Conservation (phyloP, 2,329 filamentous ascomycete genomes). For the Aphanoascus verrucosus region DNA sequence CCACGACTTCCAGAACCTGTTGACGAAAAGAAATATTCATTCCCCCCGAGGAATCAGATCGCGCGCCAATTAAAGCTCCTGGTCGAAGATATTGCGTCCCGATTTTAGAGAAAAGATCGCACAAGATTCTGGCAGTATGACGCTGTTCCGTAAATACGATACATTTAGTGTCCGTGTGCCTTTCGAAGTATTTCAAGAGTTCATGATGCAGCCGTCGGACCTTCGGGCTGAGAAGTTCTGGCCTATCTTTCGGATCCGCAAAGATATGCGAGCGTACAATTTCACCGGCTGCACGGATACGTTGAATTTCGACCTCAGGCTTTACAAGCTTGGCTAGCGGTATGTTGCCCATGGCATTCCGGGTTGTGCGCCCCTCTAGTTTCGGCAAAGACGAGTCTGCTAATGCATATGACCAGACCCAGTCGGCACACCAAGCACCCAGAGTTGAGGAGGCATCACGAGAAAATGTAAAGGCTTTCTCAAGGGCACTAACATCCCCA, state of each 20-base stretch:
- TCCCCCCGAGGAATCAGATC: constrained; percentile 41
- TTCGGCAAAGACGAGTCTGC: constrained; percentile 51
- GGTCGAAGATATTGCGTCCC: constrained; percentile 49
- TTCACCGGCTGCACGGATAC: constrained; percentile 49
- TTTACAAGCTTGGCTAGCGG: constrained; percentile 22
- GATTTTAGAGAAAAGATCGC: constrained; percentile 54
- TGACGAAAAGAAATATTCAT: constrained; percentile 57
- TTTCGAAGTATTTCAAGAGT: constrained; percentile 53
- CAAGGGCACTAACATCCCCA: constrained; percentile 43
- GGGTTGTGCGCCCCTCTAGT: constrained; percentile 43
- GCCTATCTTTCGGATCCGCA: constrained; percentile 23
- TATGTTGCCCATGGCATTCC: constrained; percentile 11
- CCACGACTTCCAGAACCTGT: constrained; percentile 62
- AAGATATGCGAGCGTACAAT: constrained; percentile 47
- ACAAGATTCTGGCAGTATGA: constrained; percentile 63
- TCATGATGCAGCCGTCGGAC: constrained; percentile 52
- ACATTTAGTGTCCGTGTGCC: constrained; percentile 51
- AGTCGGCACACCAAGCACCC: constrained; percentile 75
- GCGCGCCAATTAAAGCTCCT: constrained; percentile 54
- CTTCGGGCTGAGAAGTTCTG: constrained; percentile 57
- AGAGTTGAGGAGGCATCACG: constrained; percentile 53
- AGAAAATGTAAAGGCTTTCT: constrained; percentile 50
- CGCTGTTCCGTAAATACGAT: constrained; percentile 81
- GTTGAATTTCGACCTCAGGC: constrained; percentile 44
- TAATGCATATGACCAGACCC: constrained; percentile 64